Percentiles rank a stretch among this genome's conserved stretches.
Conservation (phyloP, 1,139 yeast species). For the Eremothecium gossypii region DNA sequence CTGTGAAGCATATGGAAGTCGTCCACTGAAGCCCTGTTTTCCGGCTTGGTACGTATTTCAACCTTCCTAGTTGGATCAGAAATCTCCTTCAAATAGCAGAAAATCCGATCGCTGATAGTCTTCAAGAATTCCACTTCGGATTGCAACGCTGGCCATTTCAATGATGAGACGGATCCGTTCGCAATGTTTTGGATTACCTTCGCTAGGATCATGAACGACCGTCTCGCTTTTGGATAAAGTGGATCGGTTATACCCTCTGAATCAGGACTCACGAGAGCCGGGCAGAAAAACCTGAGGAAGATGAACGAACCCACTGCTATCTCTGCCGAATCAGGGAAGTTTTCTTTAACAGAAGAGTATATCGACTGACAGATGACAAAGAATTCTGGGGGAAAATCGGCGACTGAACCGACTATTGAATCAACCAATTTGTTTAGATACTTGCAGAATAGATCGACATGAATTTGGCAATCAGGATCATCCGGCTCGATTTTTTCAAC, state of each 20-base stretch:
- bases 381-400: slow-evolving; percentile 61
- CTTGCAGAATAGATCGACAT: slow-evolving; percentile 45
- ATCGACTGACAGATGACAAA: slow-evolving; percentile 69
- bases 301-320: slow-evolving; percentile 83
- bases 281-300: slow-evolving; percentile 78
- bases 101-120: slow-evolving; percentile 39
- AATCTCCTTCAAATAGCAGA: slow-evolving; percentile 37
- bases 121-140: slow-evolving; percentile 37
- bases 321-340: slow-evolving; percentile 54
- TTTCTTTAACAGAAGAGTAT: slow-evolving; percentile 49
- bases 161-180: slow-evolving; percentile 54
- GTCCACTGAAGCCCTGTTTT: slow-evolving; percentile 20
- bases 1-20: slow-evolving; percentile 55
- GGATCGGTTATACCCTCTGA: slow-evolving; percentile 42
- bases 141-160: slow-evolving; percentile 52
- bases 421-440: slow-evolving; percentile 54
- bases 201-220: slow-evolving; percentile 74
- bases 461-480: slow-evolving; percentile 35
- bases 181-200: slow-evolving; percentile 83
- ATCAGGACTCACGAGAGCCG: slow-evolving; percentile 88
- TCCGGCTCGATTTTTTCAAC: slow-evolving; percentile 47
- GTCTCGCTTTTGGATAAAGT: slow-evolving; percentile 43
- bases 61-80: slow-evolving; percentile 22
- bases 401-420: slow-evolving; percentile 48
- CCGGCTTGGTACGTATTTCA: slow-evolving; percentile 13